Base-by-base conservation (phyloP, 2,329 filamentous ascomycete species). In the Cladosporium austrohemisphaericum region DNA sequence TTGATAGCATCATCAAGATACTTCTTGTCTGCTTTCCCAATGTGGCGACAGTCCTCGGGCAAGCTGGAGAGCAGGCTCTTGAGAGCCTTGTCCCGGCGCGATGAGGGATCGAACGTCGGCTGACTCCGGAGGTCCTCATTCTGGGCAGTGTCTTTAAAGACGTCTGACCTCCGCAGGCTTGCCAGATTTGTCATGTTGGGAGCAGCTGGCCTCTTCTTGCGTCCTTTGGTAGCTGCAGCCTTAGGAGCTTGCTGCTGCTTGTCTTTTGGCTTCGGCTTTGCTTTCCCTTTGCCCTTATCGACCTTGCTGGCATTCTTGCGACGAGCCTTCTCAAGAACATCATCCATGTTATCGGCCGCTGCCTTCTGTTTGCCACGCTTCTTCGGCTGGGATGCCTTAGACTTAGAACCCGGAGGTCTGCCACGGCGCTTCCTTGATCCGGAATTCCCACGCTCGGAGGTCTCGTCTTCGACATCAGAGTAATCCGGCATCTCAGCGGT, bases 41-140 rank as follows among this genome's bases (percentile, higher is more conserved):
- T 57, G 26, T 63, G 65, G 26, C 60, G 56, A 8, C 65, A 60
- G n/a, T 68, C 67, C 8, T 62, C 7, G 0, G 71, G 68, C 0
- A 74, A 56, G 18, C 64, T 68, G 0, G 67, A 64, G 28, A 75
- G 64, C 6, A 75, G 56, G 23, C 68, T 57, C 50, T 67, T 70
- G 18, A 75, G 46, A 0, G 71, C 71, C 7, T 41, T 13, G 18
- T 67, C 54, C 58, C 64, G 11, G 19, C 51, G 41, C 14, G 45
- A 49, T 8, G 20, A 19, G 4, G 11, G 20, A 11, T 43, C 32
- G 51, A 59, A 60, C 0, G 46, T 55, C 2, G 60, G 62, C 41
- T 63, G 62, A 18, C 46, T 26, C 1, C 46, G 45, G 1, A 61
- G 45, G 10, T 52, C 36, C 1, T 47, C 52, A 5, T 44, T 57